phyloP scores from a whole-genome alignment of 164 flowering plant genomes.

The Nymphaea colorata region DNA sequence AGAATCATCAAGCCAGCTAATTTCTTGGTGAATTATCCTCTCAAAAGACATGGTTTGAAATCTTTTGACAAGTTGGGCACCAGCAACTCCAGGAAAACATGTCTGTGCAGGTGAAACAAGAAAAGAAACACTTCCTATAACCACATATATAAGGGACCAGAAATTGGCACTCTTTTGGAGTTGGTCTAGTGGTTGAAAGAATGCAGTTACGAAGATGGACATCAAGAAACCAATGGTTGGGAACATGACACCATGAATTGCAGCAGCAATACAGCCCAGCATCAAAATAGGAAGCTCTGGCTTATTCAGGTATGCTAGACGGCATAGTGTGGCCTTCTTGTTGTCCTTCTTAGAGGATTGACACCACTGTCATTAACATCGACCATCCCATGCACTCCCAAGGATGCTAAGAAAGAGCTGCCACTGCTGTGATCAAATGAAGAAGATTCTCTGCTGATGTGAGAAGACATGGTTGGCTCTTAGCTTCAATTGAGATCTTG shows the following conservation, averaged over 20 bases:
- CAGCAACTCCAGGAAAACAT: conserved; percentile 55
- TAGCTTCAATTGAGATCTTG: no score
- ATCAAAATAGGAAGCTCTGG: conserved; percentile 44
- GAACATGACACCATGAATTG: conserved; percentile 30
- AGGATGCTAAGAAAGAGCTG: no score
- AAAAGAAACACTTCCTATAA: conserved; percentile 17
- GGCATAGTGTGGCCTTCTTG: conserved; percentile 19
- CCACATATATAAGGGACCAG: conserved; percentile 39
- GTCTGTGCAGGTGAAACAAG: conserved; percentile 31
- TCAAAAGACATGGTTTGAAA: conserved; percentile 47
- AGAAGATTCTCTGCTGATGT: no score
- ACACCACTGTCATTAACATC: no score
- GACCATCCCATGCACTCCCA: no score
- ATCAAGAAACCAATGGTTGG: conserved; percentile 46
- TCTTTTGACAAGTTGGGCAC: conserved; percentile 42
- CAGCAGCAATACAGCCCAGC: conserved; percentile 38
- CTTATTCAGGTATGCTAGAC: conserved; percentile 40
- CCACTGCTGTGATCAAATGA: no score
- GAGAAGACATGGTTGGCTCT: no score
- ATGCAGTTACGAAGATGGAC: conserved; percentile 35
- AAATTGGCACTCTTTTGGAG: conserved; percentile 28
- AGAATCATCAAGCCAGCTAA: conserved; percentile 69
- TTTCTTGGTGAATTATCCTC: conserved; percentile 55
- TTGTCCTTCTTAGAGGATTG: no score
- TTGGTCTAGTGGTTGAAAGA: conserved; percentile 30